phyloP scores from a whole-genome alignment of 2,329 filamentous ascomycete genomes.

The Fusarium sp. region DNA sequence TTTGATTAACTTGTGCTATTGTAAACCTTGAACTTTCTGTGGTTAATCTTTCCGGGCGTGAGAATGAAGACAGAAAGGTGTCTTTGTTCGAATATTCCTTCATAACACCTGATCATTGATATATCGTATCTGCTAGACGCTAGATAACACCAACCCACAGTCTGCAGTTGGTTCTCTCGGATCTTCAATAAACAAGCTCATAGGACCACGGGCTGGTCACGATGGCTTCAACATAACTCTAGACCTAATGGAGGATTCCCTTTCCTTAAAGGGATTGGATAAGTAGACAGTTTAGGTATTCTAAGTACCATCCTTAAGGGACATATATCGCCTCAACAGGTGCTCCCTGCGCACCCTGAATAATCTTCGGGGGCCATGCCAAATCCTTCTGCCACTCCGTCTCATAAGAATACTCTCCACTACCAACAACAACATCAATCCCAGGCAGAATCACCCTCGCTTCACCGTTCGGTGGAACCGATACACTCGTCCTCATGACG shows the following conservation, averaged over 20 bases:
- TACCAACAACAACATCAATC: neutral
- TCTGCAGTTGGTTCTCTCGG: too few species aligned
- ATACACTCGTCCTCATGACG: neutral
- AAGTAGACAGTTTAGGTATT: neutral
- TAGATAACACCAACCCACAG: too few species aligned
- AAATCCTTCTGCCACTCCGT: neutral
- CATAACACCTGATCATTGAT: neutral
- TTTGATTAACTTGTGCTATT: neutral
- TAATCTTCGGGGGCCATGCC: neutral
- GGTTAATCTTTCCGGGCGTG: neutral
- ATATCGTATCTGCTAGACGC: neutral
- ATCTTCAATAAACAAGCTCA: too few species aligned
- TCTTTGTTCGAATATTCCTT: neutral
- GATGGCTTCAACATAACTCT: neutral
- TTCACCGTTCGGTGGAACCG: neutral
- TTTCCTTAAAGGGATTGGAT: neutral
- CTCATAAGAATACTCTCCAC: neutral
- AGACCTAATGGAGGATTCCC: neutral
- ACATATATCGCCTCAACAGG: neutral
- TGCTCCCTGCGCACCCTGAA: neutral
- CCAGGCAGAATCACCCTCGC: neutral
- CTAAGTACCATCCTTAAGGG: neutral
- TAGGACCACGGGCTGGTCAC: too few species aligned
- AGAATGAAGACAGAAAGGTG: neutral
- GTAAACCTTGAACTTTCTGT: neutral